Base-by-base conservation (phyloP, 2,329 filamentous ascomycete species). In the Paradendryphiella salina region DNA sequence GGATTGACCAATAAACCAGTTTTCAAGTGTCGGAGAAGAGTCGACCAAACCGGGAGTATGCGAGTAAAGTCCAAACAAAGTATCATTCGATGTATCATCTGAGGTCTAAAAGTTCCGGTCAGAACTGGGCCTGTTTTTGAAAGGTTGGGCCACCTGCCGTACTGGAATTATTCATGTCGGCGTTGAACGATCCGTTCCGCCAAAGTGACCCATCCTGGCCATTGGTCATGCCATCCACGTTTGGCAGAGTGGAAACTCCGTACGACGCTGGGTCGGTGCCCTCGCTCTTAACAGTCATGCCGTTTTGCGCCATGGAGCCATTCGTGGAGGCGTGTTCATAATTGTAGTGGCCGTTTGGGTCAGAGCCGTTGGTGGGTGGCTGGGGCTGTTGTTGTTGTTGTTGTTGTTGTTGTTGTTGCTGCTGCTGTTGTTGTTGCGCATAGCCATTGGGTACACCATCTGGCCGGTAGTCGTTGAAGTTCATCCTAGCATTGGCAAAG, bases 11-110 rank as follows among this genome's bases (percentile, higher is more conserved):
- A 74, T 65, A 59, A 73, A 70, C 76, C 75, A 79, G 57, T 73
- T 74, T 50, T 72, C 66, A 65, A 69, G 57, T 36, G 69, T 62
- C 32, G 68, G 58, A 67, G 57, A 68, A 49, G 66, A 69, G 65
- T 72, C 71, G 66, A 70, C 72, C 62, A 75, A 75, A 61, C 71
- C 71, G 61, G 72, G 63, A 61, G 70, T 65, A 61, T 76, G 74
- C 65, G 76, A 75, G 64, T 78, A 79, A 41, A 79, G 69, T 71
- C 72, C 75, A 72, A 79, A 77, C 73, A 79, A 76, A 69, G 70
- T 76, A 60, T 77, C 74, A 69, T 75, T 73, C 59, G 70, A 71
- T 64, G 72, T 68, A 65, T 77, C 75, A 68, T 73, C 71, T 59
- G 72, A 66, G 64, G 65, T 69, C 68, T 73, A 72, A 74, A 75